phyloP scores from a whole-genome alignment of 768 basidiomycete species.

The Astraeus odoratus region DNA sequence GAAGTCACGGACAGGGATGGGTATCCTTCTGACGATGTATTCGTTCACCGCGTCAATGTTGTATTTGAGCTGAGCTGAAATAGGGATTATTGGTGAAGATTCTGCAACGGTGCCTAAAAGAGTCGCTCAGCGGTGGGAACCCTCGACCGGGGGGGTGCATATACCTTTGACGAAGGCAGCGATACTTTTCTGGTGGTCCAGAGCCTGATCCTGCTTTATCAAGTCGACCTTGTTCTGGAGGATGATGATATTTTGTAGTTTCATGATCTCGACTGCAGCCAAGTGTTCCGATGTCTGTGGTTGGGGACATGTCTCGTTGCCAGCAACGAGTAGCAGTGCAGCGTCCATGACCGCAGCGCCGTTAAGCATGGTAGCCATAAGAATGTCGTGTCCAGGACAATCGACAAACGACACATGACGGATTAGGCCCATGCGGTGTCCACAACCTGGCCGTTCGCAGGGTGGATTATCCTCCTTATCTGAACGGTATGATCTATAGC shows the following conservation, averaged over 20 bases:
- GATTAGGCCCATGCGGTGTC: conserved; percentile 81
- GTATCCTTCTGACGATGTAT: conserved; percentile 95
- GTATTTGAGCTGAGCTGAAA: conserved; percentile 97
- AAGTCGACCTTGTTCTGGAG: conserved; percentile 98
- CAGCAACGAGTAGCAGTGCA: conserved; percentile 89
- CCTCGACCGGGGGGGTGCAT: conserved; percentile 9
- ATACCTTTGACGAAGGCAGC: conserved; percentile 89
- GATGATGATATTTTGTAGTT: conserved; percentile 95
- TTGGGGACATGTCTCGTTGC: conserved; percentile 98
- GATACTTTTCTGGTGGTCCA: conserved; percentile 96
- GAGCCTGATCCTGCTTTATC: conserved; percentile 89
- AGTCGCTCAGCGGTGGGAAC: background rate
- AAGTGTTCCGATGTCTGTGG: conserved; percentile 98
- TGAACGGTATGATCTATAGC: conserved; percentile 89
- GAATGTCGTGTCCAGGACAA: conserved; percentile 96
- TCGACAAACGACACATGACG: conserved; percentile 99
- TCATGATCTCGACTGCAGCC: conserved; percentile 99
- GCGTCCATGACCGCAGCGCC: conserved; percentile 99
- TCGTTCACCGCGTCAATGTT: conserved; percentile 99
- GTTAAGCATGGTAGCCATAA: conserved; percentile 99
- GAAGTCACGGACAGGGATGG: conserved; percentile 92
- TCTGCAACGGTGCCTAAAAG: conserved; percentile 90
- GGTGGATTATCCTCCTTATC: conserved; percentile 91
- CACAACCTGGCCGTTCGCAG: conserved; percentile 92
- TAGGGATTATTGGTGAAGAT: conserved; percentile 95